Evolutionary conservation across 352 stramenopile species (phyloP).

Genomic region (Peronospora farinosa): DNA sequence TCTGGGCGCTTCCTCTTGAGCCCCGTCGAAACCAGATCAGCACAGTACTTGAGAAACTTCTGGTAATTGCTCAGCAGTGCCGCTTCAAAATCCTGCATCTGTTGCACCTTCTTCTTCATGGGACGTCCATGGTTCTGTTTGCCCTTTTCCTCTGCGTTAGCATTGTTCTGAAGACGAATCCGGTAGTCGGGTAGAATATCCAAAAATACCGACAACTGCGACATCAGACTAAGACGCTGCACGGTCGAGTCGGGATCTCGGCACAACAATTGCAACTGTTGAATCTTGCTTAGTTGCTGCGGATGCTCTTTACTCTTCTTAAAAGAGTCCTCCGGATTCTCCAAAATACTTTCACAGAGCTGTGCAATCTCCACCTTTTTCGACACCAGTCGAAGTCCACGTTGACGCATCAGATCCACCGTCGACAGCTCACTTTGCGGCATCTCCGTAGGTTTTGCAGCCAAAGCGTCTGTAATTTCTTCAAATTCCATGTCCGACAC

Average conservation of each 20-base stretch:
- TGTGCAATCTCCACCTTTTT: constrained; percentile 88
- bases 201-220: constrained; percentile 91
- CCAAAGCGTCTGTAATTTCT: constrained; percentile 40
- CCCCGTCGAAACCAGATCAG: constrained; percentile 51
- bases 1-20: constrained; percentile 50
- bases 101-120: constrained; percentile 83
- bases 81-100: constrained; percentile 81
- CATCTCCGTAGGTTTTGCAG: constrained; percentile 5
- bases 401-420: constrained; percentile 64
- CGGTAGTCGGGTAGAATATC: constrained; percentile 94
- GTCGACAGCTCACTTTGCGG: constrained; percentile 22
- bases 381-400: constrained; percentile 49
- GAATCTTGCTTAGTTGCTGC: constrained; percentile 68
- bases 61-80: constrained; percentile 78
- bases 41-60: constrained; percentile 73
- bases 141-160: constrained; percentile 55
- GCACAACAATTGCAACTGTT: constrained; percentile 68
- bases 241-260: constrained; percentile 69
- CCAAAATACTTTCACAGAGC: constrained; percentile 85
- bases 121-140: constrained; percentile 80
- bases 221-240: constrained; percentile 87
- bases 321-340: constrained; percentile 80
- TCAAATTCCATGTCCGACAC: constrained; percentile 83
- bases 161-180: constrained; percentile 86
- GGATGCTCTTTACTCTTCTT: constrained; percentile 84